Conservation (phyloP, 805 yeast species). For the Ogataea paradorogensis region DNA sequence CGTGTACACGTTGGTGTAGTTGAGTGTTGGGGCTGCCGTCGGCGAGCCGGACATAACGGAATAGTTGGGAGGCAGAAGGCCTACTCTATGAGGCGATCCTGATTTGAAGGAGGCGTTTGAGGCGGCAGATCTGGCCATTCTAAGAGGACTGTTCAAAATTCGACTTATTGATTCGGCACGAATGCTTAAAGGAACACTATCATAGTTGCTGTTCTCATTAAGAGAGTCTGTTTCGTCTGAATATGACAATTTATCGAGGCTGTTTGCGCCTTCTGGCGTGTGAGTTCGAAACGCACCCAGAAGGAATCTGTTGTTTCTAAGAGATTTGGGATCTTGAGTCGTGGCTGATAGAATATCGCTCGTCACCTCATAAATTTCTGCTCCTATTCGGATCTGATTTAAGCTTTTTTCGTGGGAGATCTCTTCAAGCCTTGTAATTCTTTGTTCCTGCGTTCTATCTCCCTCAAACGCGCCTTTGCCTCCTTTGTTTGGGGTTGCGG, state of each 20-base stretch:
- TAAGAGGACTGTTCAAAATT: constrained; percentile 19
- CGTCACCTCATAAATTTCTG: constrained; percentile 21
- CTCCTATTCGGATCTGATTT: constrained; percentile 16
- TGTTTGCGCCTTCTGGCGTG: constrained; percentile 1
- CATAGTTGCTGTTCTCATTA: constrained; percentile 9
- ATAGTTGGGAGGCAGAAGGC: constrained; percentile 18
- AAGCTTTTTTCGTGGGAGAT: constrained; percentile 14
- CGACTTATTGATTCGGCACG: constrained; percentile 20
- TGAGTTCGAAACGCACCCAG: not conserved
- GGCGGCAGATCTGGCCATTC: constrained; percentile 20
- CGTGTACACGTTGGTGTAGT: constrained; percentile 21
- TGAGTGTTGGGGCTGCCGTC: constrained; percentile 15
- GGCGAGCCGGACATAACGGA: constrained; percentile 15
- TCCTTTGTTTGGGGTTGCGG: constrained; percentile 10
- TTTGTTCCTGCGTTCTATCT: constrained; percentile 7
- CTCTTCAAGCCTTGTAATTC: constrained; percentile 10
- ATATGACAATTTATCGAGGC: not conserved
- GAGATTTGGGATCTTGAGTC: constrained; percentile 20
- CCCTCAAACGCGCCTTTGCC: constrained; percentile 9
- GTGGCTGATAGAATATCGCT: constrained; percentile 23
- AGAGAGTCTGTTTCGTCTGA: constrained; percentile 21
- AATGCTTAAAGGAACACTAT: constrained; percentile 13
- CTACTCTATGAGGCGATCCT: constrained; percentile 14
- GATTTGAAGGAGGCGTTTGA: constrained; percentile 21
- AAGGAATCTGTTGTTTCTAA: constrained; percentile 9